A percentile compares a stretch with the other conserved stretches of the same genome.
phyloP scores from a whole-genome alignment of 1,284 basidiomycete genomes.

The Trichosporon ovoides region DNA sequence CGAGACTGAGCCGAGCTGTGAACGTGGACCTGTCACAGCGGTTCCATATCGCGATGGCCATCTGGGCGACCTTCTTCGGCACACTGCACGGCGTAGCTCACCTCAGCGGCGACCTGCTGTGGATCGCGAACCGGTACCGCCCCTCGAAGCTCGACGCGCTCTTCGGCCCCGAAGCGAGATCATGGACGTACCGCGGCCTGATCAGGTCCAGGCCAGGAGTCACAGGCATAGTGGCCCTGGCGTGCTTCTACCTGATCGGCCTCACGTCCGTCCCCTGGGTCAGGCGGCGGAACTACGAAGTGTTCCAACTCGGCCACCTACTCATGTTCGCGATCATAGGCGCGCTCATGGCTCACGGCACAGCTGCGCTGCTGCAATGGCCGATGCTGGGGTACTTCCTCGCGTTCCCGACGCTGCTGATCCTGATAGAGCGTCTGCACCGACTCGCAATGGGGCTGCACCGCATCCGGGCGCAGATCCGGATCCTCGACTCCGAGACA shows the following conservation, averaged over 20 bases:
- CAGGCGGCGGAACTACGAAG: slow-evolving; percentile 25
- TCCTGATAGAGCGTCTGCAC: slow-evolving; percentile 24
- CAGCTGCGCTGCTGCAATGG: slow-evolving; percentile 24
- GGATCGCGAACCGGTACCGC: slow-evolving; percentile 19
- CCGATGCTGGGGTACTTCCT: slow-evolving; percentile 36
- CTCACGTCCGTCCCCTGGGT: slow-evolving; percentile 21
- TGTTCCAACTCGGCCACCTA: slow-evolving; percentile 31
- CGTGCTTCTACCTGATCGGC: slow-evolving; percentile 25
- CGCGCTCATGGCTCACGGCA: slow-evolving; percentile 29
- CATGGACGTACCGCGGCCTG: slow-evolving; percentile 19
- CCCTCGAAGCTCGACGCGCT: slow-evolving; percentile 18
- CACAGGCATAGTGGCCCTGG: slow-evolving; percentile 25
- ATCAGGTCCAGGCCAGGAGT: slow-evolving; percentile 22
- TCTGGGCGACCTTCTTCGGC: slow-evolving; percentile 22
- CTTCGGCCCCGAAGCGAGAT: slow-evolving; percentile 16
- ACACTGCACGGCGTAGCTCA: slow-evolving; percentile 32
- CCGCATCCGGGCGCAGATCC: slow-evolving; percentile 22
- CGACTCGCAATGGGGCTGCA: slow-evolving; percentile 23
- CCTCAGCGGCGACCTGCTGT: slow-evolving; percentile 28
- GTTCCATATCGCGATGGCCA: slow-evolving; percentile 31
- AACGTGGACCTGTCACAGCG: slow-evolving; percentile 32
- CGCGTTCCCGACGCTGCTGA: slow-evolving; percentile 31
- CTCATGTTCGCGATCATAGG: slow-evolving; percentile 36
- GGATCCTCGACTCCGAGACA: slow-evolving; percentile 27
- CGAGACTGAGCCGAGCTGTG: slow-evolving; percentile 25